phyloP scores from a whole-genome alignment of 495 filamentous ascomycete species.

The Chaetomium fimeti region DNA sequence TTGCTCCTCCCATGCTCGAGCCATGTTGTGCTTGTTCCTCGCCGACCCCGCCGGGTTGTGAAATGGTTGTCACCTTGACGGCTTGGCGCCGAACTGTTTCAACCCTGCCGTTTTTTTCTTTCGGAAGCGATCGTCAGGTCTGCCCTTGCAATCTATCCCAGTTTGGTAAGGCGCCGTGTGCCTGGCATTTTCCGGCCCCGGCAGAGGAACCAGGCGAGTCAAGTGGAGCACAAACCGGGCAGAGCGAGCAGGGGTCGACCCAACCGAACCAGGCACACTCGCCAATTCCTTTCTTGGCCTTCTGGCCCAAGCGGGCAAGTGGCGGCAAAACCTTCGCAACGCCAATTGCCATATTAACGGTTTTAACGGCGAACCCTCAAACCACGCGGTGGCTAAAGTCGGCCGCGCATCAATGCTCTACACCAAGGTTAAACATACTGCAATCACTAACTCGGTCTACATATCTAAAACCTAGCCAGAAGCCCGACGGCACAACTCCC shows the following conservation, averaged over 20 bases:
- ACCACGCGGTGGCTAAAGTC: background rate
- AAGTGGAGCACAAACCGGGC: background rate
- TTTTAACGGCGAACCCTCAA: background rate
- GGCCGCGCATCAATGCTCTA: background rate
- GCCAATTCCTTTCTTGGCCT: background rate
- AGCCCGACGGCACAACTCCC: background rate
- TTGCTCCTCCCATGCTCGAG: background rate
- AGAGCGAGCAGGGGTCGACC: background rate
- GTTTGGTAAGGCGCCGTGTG: slow-evolving; percentile 3
- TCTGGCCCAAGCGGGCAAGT: background rate
- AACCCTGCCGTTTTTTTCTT: background rate
- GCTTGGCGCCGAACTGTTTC: slow-evolving; percentile 16
- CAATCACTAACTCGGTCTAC: background rate
- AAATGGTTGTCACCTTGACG: background rate
- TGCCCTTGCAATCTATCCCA: slow-evolving; percentile 13
- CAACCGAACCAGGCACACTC: background rate
- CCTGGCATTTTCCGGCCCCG: slow-evolving; percentile 13
- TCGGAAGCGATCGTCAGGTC: slow-evolving; percentile 24
- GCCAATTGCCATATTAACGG: background rate
- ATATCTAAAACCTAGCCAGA: background rate
- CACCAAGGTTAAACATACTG: background rate
- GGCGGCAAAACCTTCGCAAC: slow-evolving; percentile 4
- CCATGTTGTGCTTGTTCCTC: slow-evolving; percentile 4
- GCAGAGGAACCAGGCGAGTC: no score
- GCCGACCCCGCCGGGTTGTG: slow-evolving; percentile 6